Conservation (phyloP, 2,329 filamentous ascomycete species). For the Cordyceps cicadae region DNA sequence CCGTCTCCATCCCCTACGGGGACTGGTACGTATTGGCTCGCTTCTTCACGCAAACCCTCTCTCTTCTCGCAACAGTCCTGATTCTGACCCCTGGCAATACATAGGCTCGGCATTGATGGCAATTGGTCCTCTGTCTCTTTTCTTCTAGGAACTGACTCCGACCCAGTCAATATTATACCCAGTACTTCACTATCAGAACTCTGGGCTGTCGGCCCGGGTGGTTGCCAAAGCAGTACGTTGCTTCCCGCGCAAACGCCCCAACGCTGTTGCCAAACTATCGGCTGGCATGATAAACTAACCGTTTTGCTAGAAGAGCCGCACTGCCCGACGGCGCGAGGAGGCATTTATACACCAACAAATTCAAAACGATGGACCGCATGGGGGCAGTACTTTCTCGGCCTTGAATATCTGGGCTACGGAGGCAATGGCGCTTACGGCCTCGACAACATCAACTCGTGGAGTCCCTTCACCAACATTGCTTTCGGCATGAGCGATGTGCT, state of each 20-base stretch:
- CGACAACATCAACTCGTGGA: conserved; percentile 37
- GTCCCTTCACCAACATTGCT: conserved; percentile 28
- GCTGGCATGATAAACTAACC: conserved; percentile 12
- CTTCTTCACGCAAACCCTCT: neutral
- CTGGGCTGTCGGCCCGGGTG: conserved; percentile 55
- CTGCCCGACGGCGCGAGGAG: conserved; percentile 51
- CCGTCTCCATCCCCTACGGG: conserved; percentile 3
- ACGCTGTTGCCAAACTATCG: neutral
- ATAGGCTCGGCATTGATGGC: conserved; percentile 57
- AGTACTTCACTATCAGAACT: conserved; percentile 65
- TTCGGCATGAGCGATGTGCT: conserved; percentile 38
- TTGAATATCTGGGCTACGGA: conserved; percentile 47
- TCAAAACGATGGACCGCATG: conserved; percentile 52
- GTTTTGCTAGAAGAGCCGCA: conserved; percentile 33
- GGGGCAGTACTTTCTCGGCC: conserved; percentile 52
- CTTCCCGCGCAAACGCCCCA: neutral
- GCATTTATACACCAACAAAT: conserved; percentile 42
- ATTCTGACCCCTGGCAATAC: neutral
- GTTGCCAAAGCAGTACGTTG: conserved; percentile 42
- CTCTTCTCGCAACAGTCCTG: no score
- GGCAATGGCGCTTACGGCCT: conserved; percentile 59
- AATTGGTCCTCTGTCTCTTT: conserved; percentile 64
- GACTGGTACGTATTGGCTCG: conserved; percentile 3
- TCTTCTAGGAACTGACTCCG: conserved; percentile 31
- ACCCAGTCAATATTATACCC: conserved; percentile 35